These are phyloP conservation scores for Porcisia hertigi DNA, from an alignment of 208 protist species.

Conservation along the genomic window DNA sequence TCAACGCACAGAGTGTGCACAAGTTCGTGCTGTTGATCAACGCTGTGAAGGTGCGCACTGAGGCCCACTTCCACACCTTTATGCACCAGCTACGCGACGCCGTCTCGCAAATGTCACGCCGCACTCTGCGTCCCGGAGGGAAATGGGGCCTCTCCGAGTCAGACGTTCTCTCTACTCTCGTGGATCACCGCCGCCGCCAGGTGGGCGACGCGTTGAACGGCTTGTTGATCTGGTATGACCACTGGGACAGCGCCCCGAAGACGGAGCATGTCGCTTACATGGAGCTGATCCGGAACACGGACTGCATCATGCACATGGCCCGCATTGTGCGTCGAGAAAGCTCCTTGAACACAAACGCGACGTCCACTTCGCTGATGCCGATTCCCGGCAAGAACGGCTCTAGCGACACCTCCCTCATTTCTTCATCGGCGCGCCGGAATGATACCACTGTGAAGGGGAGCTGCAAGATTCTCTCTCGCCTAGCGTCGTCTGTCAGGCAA, in stretches of 20 bases:
- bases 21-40: slow-evolving; percentile 55
- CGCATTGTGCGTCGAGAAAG: slow-evolving; percentile 66
- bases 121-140: slow-evolving; percentile 52
- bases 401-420: slow-evolving; percentile 31
- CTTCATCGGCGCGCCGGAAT: slow-evolving; percentile 24
- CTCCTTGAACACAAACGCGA: slow-evolving; percentile 67
- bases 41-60: slow-evolving; percentile 63
- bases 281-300: slow-evolving; percentile 81
- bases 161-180: slow-evolving; percentile 60
- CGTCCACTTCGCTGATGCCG: slow-evolving; percentile 51
- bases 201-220: slow-evolving; percentile 58
- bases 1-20: slow-evolving; percentile 73
- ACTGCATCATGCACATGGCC: slow-evolving; percentile 73
- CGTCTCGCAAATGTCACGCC: slow-evolving; percentile 58
- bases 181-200: slow-evolving; percentile 66
- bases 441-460: slow-evolving; percentile 49
- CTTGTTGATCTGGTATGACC: slow-evolving; percentile 84
- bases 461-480: slow-evolving; percentile 47
- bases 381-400: slow-evolving; percentile 43
- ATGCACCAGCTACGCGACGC: slow-evolving; percentile 72
- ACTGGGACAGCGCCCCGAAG: slow-evolving; percentile 78
- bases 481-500: slow-evolving; percentile 30
- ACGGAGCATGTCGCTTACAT: slow-evolving; percentile 76
- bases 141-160: slow-evolving; percentile 62
- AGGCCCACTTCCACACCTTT: slow-evolving; percentile 67